Conservation (phyloP, 2,329 filamentous ascomycete species). For the Claviceps fusiformis region DNA sequence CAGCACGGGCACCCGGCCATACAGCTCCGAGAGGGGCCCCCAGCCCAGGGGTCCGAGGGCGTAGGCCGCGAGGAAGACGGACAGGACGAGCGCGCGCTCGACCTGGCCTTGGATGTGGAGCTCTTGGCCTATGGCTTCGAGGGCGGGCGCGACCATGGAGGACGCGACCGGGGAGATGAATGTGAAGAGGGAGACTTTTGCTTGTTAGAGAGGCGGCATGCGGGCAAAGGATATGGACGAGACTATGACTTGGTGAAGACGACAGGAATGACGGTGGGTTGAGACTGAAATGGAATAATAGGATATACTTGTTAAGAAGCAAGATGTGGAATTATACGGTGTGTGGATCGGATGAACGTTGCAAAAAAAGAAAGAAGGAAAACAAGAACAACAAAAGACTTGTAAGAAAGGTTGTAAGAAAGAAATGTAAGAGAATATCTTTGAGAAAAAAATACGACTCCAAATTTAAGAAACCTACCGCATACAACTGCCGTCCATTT, state of each 20-base stretch:
- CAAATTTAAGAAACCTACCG: background rate
- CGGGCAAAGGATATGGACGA: no score
- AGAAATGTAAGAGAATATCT: no score
- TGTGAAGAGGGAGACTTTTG: slow-evolving; percentile 36
- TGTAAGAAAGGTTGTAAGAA: no score
- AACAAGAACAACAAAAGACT: background rate
- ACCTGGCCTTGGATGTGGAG: slow-evolving; percentile 34
- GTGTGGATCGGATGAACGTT: background rate
- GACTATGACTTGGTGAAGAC: no score
- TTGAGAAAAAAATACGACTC: no score
- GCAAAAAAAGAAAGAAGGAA: background rate
- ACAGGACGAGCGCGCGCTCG: slow-evolving; percentile 27
- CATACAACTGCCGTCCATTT: background rate
- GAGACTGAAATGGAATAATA: no score
- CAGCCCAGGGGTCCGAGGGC: slow-evolving; percentile 46
- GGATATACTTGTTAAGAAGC: no score
- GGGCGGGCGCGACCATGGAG: slow-evolving; percentile 27
- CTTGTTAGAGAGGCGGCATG: no score
- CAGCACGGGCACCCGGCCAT: slow-evolving; percentile 33
- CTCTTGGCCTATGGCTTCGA: slow-evolving; percentile 38
- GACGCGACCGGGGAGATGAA: slow-evolving; percentile 48
- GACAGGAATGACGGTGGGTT: no score
- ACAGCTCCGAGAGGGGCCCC: slow-evolving; percentile 48
- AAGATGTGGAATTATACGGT: no score
- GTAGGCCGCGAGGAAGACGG: slow-evolving; percentile 32